Percentiles rank a stretch among this genome's conserved stretches.
phyloP scores from a whole-genome alignment of 306 rosid genomes.

The Delonix regia region DNA sequence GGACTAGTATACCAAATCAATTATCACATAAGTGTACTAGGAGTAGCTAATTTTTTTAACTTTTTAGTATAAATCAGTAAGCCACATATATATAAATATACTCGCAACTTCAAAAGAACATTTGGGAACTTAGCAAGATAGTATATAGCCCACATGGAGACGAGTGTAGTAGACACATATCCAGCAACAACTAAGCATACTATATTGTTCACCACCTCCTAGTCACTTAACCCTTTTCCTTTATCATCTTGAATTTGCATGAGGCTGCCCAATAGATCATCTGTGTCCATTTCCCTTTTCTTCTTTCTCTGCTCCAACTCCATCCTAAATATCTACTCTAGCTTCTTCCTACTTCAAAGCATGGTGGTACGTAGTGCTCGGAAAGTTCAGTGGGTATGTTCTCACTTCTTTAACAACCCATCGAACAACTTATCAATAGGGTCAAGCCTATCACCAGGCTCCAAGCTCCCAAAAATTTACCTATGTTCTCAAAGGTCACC shows the following conservation, averaged over 20 bases:
- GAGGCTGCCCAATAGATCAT: conserved; percentile 57
- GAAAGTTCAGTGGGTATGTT: conserved; percentile 50
- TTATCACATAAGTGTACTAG: too few relatives aligned
- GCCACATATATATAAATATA: too few relatives aligned
- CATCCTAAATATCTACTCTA: conserved; percentile 39
- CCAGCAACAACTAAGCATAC: conserved; percentile 43
- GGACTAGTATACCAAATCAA: too few relatives aligned
- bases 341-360: conserved; percentile 40
- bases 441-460: conserved; percentile 14
- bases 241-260: conserved; percentile 50
- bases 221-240: conserved; percentile 43
- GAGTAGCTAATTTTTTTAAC: too few relatives aligned
- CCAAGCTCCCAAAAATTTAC: conserved; percentile 22
- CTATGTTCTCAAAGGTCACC: conserved; percentile 35
- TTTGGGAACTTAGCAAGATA: conserved; percentile 46
- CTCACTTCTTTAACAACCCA: conserved; percentile 37
- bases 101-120: conserved; percentile 46
- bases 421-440: conserved; percentile 22
- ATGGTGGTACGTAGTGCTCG: conserved; percentile 41
- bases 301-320: conserved; percentile 48
- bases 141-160: conserved; percentile 47
- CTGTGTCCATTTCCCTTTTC: background rate
- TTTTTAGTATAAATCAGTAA: too few relatives aligned
- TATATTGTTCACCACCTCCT: conserved; percentile 54
- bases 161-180: conserved; percentile 40